Base-by-base conservation (phyloP, 2,329 filamentous ascomycete genomes). In the Pleomassaria siparia region DNA sequence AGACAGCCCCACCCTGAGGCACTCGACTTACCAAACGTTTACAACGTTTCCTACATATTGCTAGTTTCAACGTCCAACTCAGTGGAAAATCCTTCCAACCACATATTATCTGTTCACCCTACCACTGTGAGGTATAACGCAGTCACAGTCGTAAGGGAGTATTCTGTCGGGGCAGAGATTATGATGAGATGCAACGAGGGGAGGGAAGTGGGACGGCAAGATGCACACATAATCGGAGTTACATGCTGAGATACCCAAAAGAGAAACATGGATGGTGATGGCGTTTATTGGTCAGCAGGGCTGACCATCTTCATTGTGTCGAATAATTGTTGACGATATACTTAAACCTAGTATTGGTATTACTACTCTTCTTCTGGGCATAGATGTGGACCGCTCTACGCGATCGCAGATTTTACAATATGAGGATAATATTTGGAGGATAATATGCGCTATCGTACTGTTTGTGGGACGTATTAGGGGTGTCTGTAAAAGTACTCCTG, bases 231-330 rank as follows among this genome's bases (percentile, higher is more conserved):
- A 40, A 47, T 45, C 16, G 35, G n/a, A 24, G 24, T 24, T 4
- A 13, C 33, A 53, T 44, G 41, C 47, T 50, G 51, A 56, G 45
- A 60, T 60, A 60, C 56, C 56, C 56, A 26, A 37, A 37, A 37
- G 4, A 37, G 11, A 24, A 24, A 41, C 48, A 22, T 25, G 45
- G 4, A 48, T 5, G 47, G 49, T 40, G 40, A 44, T 30, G 47
- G 49, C 36, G 50, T 47, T 49, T 46, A 32, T 43, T n/a, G 43
- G 46, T 35, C 37, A 22, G 33, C 32, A 44, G 11, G 20, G 15
- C 6, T 18, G 43, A 43, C 39, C 40, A 33, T 33, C 42, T 13
- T 15, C n/a, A 37, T 41, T 43, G 39, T 5, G 32, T 37, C 25
- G n/a, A 32, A 7, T 48, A 16, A 15, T 35, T 35, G 40, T 21